Percentiles rank a stretch among this genome's conserved stretches.
Evolutionary conservation across 2,329 filamentous ascomycete species (phyloP).

Genomic region (Fusarium drepaniforme): DNA sequence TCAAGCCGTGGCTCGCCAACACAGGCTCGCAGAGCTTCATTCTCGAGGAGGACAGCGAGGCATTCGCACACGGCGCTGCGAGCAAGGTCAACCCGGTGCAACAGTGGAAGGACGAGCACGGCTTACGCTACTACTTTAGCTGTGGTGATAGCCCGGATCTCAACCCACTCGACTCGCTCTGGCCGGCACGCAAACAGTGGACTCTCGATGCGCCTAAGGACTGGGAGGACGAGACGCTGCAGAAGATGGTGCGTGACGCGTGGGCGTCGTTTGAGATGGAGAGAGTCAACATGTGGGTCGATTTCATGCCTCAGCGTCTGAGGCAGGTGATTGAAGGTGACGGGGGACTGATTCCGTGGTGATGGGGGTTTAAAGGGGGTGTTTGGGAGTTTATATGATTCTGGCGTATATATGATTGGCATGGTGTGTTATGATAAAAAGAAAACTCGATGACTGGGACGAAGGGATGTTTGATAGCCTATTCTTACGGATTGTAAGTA

Average conservation of each 20-base stretch:
- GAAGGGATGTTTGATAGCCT: conserved; percentile 16
- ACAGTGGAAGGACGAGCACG: conserved; percentile 52
- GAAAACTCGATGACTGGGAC: not conserved
- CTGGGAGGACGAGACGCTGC: conserved; percentile 51
- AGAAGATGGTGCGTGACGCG: conserved; percentile 46
- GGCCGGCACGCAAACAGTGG: conserved; percentile 53
- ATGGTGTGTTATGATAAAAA: not conserved
- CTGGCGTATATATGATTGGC: not conserved
- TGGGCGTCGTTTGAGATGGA: conserved; percentile 48
- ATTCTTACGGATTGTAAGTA: not conserved
- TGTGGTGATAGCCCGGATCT: conserved; percentile 54
- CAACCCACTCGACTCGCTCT: conserved; percentile 51
- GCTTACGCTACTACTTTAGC: conserved; percentile 49
- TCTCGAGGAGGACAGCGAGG: conserved; percentile 52
- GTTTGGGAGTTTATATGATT: not conserved
- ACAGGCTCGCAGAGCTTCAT: conserved; percentile 43
- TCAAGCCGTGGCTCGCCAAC: conserved; percentile 49
- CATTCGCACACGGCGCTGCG: conserved; percentile 50
- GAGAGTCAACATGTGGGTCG: conserved; percentile 52
- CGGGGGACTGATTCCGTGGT: conserved; percentile 51
- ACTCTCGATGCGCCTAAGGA: conserved; percentile 42
- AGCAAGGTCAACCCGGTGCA: conserved; percentile 52
- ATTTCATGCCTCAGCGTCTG: conserved; percentile 52
- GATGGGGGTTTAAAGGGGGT: conserved; percentile 12
- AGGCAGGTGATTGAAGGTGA: conserved; percentile 48